Evolutionary conservation across 495 filamentous ascomycete species (phyloP), one percentile per base, ranked within the genome.

Genomic region (Cercophora samala): DNA sequence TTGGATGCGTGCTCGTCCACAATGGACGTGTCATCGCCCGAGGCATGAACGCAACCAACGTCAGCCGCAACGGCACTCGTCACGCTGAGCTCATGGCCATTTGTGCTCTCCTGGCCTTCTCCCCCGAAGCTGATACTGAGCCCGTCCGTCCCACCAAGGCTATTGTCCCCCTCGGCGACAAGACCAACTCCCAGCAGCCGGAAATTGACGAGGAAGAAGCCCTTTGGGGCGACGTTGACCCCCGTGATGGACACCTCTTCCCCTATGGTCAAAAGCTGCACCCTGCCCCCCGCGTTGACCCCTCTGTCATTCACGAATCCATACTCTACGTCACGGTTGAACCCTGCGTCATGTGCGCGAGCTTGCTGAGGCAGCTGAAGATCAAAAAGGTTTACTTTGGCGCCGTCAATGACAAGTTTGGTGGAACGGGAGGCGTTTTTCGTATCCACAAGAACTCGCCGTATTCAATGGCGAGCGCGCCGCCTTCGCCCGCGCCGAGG

Each of bases 331-430:
- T 99, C 37, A 98, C 95, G 0, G 93, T 98, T 60, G 95, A 99
- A 75, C 95, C 95, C 1, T 99, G 95, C 75, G 88, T 99, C 72
- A 99, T 99, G 95, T 99, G 95, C 73, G 94, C 95, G 2, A 93
- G 92, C n/a, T 85, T 93, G 26, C 84, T 99, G 32, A 88, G 91
- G 29, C 96, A 98, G 75, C 86, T 92, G 62, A 82, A 85, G 5
- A 89, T 99, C 73, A 84, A 89, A 63, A 87, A 85, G 62, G 95
- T 98, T 2, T 97, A 91, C 77, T 98, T 91, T 76, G 96, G 95
- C n/a, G 96, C 93, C 66, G 82, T 87, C 58, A 99, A 99, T 79
- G 95, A 97, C 72, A 89, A 94, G 58, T 99, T 99, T 80, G 95
- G 95, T 18, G 95, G 95, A 29, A 96, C 91, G 55, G 95, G 96